Percentiles rank a stretch among this genome's conserved stretches.
These are phyloP conservation scores for Aspergillus diversus DNA, from an alignment of 495 filamentous ascomycete species.

Conservation along the genomic window DNA sequence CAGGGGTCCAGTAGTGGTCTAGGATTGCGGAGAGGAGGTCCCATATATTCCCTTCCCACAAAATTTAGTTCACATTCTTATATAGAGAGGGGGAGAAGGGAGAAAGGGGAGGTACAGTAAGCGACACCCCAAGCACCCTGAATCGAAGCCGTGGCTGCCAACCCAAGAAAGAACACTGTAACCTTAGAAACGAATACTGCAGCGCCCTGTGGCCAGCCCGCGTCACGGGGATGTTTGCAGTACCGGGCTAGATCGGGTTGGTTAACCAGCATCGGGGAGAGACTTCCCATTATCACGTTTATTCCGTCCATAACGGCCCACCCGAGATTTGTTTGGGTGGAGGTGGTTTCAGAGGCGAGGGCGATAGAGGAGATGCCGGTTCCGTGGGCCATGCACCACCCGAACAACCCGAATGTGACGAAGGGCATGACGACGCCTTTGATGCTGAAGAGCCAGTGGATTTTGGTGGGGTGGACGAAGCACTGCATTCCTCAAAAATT, in stretches of 20 bases:
- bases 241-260: slow-evolving; percentile 15
- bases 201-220: slow-evolving; percentile 6
- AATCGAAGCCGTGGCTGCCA: slow-evolving; percentile 4
- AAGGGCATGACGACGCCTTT: slow-evolving; percentile 17
- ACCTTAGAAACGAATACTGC: neutral
- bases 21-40: slow-evolving; percentile 18
- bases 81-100: neutral
- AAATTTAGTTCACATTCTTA: neutral
- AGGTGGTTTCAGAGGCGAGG: neutral
- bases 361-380: slow-evolving; percentile 1
- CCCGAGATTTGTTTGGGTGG: neutral
- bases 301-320: slow-evolving; percentile 12
- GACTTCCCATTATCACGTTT: slow-evolving; percentile 10
- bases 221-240: slow-evolving; percentile 1
- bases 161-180: slow-evolving; percentile 5
- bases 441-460: slow-evolving; percentile 11
- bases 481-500: neutral
- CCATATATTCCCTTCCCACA: slow-evolving; percentile 18
- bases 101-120: neutral
- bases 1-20: slow-evolving; percentile 15
- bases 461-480: slow-evolving; percentile 8
- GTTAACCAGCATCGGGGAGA: slow-evolving; percentile 8
- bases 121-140: slow-evolving; percentile 14
- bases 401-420: slow-evolving; percentile 6
- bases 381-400: slow-evolving; percentile 12